Base-by-base conservation (phyloP, 202 grass and related monocot genomes). In the Dendrocalamus latiflorus region DNA sequence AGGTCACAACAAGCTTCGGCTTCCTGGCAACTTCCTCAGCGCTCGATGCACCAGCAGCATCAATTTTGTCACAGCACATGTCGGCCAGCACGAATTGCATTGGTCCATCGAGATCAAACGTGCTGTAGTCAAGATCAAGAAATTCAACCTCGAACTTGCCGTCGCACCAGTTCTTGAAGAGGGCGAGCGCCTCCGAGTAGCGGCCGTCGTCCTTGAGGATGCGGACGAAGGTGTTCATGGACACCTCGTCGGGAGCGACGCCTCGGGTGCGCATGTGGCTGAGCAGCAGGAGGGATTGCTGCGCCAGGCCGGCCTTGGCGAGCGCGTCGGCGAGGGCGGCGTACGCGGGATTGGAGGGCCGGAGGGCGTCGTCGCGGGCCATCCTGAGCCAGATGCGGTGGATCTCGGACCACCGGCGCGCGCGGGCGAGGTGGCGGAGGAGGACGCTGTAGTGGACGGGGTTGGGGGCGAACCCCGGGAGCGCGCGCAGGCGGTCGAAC, bases 161-260 rank as follows among this genome's bases (percentile, higher is more conserved):
- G 28, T 77, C 30, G 42, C 87, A 94, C 92, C 92, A 94, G 44
- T 71, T 81, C 43, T 54, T 59, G 84, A 89, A 94, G 30, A 94
- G 80, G 57, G 51, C 34, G 14, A 89, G 49, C 1, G 77, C 92
- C 56, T 89, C 73, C 2, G 62, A 38, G 73, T 89, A 80, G 69
- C 78, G 73, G 42, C 84, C 84, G 21, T 73, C 67, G 68, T 89
- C 89, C 84, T 94, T 94, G 42, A 91, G 85, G 65, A 91, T 79
- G 57, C 89, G 85, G 38, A 88, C 88, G 42, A 94, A 86, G 25
- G 92, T 94, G 77, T 70, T 89, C 89, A 91, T 89, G 78, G 86
- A 89, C 38, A 94, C 81, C 74, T 94, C 92, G 22, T 94, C 92
- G 1, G 89, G 87, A 33, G 50, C 15, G 44, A 94, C 59, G 1